Evolutionary conservation across 2,329 filamentous ascomycete genomes (phyloP).

Genomic region (Mycosphaerella sp.): DNA sequence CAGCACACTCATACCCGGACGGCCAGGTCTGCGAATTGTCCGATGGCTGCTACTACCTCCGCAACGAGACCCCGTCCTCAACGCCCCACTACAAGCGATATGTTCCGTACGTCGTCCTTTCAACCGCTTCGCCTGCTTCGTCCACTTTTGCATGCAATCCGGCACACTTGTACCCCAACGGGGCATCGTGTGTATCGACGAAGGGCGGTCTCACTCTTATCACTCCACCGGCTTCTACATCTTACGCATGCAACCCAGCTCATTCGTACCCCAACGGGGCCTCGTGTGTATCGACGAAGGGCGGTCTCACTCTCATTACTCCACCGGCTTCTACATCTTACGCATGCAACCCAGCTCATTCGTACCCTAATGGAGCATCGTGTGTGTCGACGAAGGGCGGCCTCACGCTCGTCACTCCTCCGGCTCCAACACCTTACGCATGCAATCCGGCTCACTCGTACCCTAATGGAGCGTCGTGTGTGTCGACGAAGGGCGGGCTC

Average conservation of each 20-base stretch:
- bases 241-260: background rate
- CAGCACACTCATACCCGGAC: constrained; percentile 21
- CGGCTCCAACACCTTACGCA: background rate
- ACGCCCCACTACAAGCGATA: too few species aligned
- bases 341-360: background rate
- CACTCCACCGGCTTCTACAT: background rate
- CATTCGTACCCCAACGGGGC: background rate
- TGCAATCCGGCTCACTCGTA: background rate
- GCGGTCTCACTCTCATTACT: background rate
- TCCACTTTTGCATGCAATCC: too few species aligned
- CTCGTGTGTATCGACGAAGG: too few species aligned
- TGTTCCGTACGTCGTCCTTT: too few species aligned
- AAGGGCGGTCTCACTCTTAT: too few species aligned
- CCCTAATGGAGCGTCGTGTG: background rate
- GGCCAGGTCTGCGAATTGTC: constrained; percentile 17
- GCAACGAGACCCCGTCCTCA: too few species aligned
- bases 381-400: too few species aligned
- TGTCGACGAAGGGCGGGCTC: too few species aligned
- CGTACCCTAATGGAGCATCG: background rate
- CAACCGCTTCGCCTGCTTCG: too few species aligned
- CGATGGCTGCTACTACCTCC: constrained; percentile 1
- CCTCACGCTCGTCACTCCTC: background rate
- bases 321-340: background rate
- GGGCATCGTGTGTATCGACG: too few species aligned
- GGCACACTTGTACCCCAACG: too few species aligned